A percentile compares a stretch with the other conserved stretches of the same genome.
phyloP scores from a whole-genome alignment of 1,139 yeast species.

The Suhomyces guaymorum region DNA sequence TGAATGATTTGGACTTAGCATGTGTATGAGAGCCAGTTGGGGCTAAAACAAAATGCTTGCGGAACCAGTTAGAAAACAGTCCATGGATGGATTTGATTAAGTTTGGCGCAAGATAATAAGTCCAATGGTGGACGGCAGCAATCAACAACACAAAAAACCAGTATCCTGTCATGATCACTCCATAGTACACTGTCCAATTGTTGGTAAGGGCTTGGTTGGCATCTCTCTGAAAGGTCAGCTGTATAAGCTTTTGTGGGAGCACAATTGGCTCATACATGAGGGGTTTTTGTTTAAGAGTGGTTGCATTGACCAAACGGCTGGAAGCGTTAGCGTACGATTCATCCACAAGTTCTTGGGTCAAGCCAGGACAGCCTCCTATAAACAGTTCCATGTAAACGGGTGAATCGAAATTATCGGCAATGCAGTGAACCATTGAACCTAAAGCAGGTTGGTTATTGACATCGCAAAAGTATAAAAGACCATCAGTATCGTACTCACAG shows the following conservation, averaged over 20 bases:
- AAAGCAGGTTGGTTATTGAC: conserved; percentile 6
- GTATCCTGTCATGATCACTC: conserved; percentile 48
- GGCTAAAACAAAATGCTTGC: conserved; percentile 21
- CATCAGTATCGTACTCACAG: background rate
- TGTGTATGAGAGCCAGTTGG: conserved; percentile 5
- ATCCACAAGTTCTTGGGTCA: conserved; percentile 1
- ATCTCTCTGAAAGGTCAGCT: background rate
- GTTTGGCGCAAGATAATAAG: conserved; percentile 27
- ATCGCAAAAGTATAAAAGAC: conserved; percentile 2
- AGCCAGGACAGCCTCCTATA: conserved; percentile 5
- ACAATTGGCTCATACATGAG: background rate
- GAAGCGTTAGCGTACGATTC: conserved; percentile 6
- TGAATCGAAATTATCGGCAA: conserved; percentile 2
- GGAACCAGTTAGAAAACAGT: conserved; percentile 24
- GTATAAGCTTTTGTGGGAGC: background rate
- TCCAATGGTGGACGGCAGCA: conserved; percentile 45
- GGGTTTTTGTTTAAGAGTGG: background rate
- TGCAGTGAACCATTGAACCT: conserved; percentile 9
- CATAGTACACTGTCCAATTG: conserved; percentile 39
- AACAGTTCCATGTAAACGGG: conserved; percentile 1
- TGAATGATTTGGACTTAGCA: conserved; percentile 10
- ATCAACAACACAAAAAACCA: conserved; percentile 48
- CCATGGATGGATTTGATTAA: conserved; percentile 19
- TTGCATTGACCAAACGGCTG: conserved; percentile 6
- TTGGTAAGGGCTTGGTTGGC: background rate